Base-by-base conservation (phyloP, 352 stramenopile genomes). In the Phytophthora podocarpi region DNA sequence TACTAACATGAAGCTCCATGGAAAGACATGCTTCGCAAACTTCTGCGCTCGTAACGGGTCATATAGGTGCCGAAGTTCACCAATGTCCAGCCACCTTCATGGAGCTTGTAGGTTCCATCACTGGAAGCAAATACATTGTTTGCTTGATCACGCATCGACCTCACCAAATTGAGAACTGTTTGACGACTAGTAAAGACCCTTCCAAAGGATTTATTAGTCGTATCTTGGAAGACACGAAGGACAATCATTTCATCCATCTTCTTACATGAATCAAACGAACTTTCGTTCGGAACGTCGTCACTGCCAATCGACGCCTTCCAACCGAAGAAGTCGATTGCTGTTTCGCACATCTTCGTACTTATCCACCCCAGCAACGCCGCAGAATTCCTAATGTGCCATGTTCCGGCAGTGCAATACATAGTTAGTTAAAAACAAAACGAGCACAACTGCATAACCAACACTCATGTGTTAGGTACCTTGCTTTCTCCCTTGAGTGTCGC, bases 11-110 rank as follows among this genome's bases (percentile, higher is more conserved):
- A 27, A 50, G 27, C 6, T 15, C 42, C 42, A 50, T n/a, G 13
- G 42, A 8, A 37, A 15, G n/a, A 47, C 36, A 9, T 35, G 24
- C 16, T 50, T 50, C 10, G 27, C 36, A 28, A 36, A 26, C 10
- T 35, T 13, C 24, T 16, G 7, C 26, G 26, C 10, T 11, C 7
- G 9, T 50, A 36, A n/a, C n/a, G n/a, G n/a, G 26, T 50, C 27
- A 35, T 36, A n/a, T 50, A 50, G 1, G 27, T 37, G 7, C 24
- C 42, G n/a, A 50, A 50, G 26, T 50, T 36, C 4, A 50, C 42
- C 10, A 24, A n/a, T 5, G 42, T 35, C 27, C 26, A 50, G 6
- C 24, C n/a, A 9, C n/a, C 42, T 10, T 37, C 39, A 31, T 47
- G 39, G 16, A 30, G 20, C 8, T 47, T 47, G n/a, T 47, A 47